Evolutionary conservation across 345 rosid genomes (phyloP).

Genomic region (Clarkia xantiana): DNA sequence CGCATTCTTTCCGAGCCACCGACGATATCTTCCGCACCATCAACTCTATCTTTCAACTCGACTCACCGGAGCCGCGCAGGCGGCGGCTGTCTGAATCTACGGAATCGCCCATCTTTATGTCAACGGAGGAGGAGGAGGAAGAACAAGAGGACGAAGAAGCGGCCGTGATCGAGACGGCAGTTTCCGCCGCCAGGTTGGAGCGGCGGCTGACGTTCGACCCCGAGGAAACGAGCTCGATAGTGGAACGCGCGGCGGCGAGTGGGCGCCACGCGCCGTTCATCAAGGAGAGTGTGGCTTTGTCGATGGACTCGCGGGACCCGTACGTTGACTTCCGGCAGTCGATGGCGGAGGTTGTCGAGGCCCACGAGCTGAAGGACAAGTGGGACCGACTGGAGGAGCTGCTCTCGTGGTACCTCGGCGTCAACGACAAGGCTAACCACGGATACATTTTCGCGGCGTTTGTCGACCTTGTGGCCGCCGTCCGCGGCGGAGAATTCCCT

Average conservation of each 20-base stretch:
- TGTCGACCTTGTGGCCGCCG: slow-evolving; percentile 45
- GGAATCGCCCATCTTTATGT: no score
- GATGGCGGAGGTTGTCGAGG: slow-evolving; percentile 91
- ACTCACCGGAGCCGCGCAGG: background rate
- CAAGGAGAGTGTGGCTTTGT: slow-evolving; percentile 25
- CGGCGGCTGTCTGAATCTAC: background rate
- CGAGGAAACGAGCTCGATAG: slow-evolving; percentile 43
- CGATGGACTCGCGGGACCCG: slow-evolving; percentile 74
- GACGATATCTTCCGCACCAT: slow-evolving; percentile 20
- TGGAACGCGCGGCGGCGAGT: slow-evolving; percentile 12
- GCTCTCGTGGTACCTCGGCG: slow-evolving; percentile 49
- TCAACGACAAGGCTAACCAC: slow-evolving; percentile 55
- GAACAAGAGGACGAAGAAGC: background rate
- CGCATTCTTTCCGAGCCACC: slow-evolving; percentile 46
- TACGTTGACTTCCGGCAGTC: slow-evolving; percentile 59
- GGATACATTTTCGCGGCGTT: slow-evolving; percentile 63
- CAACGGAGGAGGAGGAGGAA: slow-evolving; percentile 4
- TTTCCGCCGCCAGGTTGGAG: slow-evolving; percentile 35
- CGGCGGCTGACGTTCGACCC: slow-evolving; percentile 55
- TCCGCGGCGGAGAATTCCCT: background rate
- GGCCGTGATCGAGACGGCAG: slow-evolving; percentile 27
- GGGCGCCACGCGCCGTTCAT: slow-evolving; percentile 12
- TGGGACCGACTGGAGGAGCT: slow-evolving; percentile 64
- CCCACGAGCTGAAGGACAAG: slow-evolving; percentile 36
- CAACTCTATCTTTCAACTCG: slow-evolving; percentile 20